Conservation (phyloP, 306 rosid species). For the Prunus mongolica region DNA sequence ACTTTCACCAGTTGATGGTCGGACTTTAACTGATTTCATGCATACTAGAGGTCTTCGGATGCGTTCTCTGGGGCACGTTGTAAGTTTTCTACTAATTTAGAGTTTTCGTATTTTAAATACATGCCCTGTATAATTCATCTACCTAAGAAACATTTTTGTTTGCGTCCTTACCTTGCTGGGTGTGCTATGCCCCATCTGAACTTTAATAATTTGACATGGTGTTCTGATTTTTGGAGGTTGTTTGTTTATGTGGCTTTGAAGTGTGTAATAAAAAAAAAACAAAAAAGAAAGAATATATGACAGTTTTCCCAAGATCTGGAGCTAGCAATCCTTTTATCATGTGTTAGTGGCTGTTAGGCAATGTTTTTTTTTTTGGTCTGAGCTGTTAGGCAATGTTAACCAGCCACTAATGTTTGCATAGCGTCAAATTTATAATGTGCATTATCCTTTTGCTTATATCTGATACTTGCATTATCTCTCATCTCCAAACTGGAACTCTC, state of each 20-base stretch:
- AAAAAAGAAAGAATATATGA: not conserved
- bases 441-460: not conserved
- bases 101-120: not conserved
- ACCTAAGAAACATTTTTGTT: conserved; percentile 4
- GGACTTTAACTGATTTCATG: conserved; percentile 98
- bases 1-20: conserved; percentile 98
- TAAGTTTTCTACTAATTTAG: conserved; percentile 43
- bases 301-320: not conserved
- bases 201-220: not conserved
- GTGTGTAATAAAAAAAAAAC: not conserved
- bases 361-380: no score
- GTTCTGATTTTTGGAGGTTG: not conserved
- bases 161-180: conserved; percentile 8
- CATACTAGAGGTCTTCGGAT: conserved; percentile 93
- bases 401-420: not conserved
- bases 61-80: conserved; percentile 96
- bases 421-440: not conserved
- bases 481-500: conserved; percentile 10
- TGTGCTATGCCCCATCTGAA: conserved; percentile 8
- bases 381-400: not conserved
- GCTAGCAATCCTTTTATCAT: not conserved
- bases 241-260: not conserved
- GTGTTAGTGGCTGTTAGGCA: not conserved
- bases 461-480: not conserved
- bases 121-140: not conserved